A percentile compares a stretch with the other conserved stretches of the same genome.
Evolutionary conservation across 768 basidiomycete species (phyloP).

Genomic region (Auricularia auricula-judae): DNA sequence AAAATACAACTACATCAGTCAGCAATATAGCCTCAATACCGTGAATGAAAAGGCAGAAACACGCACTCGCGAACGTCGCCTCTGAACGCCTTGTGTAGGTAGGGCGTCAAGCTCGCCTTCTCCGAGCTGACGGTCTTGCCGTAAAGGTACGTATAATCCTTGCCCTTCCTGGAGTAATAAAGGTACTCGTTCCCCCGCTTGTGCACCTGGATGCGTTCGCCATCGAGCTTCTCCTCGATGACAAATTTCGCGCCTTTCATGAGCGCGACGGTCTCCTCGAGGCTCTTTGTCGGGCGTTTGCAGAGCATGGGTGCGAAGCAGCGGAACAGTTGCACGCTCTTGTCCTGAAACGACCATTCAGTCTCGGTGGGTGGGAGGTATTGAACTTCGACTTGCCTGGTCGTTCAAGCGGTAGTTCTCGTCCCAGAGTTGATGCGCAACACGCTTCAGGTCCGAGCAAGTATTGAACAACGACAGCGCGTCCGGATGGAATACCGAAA

Average conservation of each 20-base stretch:
- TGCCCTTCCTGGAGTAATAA: constrained; percentile 89
- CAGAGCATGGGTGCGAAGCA: constrained; percentile 94
- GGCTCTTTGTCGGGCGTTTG: constrained; percentile 69
- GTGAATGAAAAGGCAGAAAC: not conserved
- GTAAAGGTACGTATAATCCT: constrained; percentile 85
- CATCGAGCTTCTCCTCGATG: constrained; percentile 96
- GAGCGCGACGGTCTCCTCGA: constrained; percentile 74
- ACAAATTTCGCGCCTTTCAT: constrained; percentile 74
- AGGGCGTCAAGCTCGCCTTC: constrained; percentile 79
- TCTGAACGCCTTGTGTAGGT: constrained; percentile 68
- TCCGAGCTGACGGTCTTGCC: constrained; percentile 58
- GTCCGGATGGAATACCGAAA: constrained; percentile 87
- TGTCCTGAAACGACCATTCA: constrained; percentile 42
- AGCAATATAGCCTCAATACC: constrained; percentile 1
- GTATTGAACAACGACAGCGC: constrained; percentile 92
- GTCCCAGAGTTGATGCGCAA: constrained; percentile 82
- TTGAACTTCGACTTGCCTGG: constrained; percentile 15
- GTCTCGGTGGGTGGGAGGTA: not conserved
- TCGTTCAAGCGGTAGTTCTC: constrained; percentile 52
- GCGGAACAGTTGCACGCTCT: constrained; percentile 68
- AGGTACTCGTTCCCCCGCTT: constrained; percentile 85
- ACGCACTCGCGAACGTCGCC: constrained; percentile 70
- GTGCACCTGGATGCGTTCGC: constrained; percentile 93
- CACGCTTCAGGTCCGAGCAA: constrained; percentile 90
- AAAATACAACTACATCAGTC: constrained; percentile 60